Evolutionary conservation across 768 basidiomycete genomes (phyloP).

Genomic region (Paxillus involutus): DNA sequence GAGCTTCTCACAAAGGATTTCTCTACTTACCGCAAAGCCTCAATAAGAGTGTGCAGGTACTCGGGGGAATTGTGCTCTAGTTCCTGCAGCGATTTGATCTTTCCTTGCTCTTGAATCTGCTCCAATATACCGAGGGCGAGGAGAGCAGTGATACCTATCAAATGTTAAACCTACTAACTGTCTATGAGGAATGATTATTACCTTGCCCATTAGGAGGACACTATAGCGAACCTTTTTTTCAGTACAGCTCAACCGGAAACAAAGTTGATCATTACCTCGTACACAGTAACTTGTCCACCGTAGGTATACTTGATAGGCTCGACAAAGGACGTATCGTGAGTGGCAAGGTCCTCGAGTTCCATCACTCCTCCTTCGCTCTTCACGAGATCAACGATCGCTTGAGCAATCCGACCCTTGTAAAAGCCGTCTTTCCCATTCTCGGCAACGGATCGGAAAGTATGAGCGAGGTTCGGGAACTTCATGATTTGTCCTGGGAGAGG

Average conservation of each 20-base stretch:
- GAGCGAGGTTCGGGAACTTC: slow-evolving; percentile 76
- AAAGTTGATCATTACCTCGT: slow-evolving; percentile 62
- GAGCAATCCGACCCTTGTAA: slow-evolving; percentile 88
- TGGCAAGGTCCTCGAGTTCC: slow-evolving; percentile 91
- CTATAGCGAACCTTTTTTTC: slow-evolving; percentile 35
- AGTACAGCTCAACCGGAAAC: neutral
- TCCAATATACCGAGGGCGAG: slow-evolving; percentile 93
- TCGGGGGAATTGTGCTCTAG: slow-evolving; percentile 89
- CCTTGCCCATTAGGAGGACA: slow-evolving; percentile 98
- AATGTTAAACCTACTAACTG: neutral
- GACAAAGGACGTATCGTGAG: slow-evolving; percentile 75
- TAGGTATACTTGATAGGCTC: slow-evolving; percentile 93
- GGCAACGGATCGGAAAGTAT: slow-evolving; percentile 79
- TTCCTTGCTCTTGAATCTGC: slow-evolving; percentile 72
- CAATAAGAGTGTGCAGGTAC: slow-evolving; percentile 86
- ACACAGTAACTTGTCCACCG: slow-evolving; percentile 79
- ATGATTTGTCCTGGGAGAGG: slow-evolving; percentile 86
- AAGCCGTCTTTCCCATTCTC: slow-evolving; percentile 88
- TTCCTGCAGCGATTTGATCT: slow-evolving; percentile 65
- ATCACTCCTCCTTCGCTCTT: slow-evolving; percentile 88
- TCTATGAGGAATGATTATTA: slow-evolving; percentile 4
- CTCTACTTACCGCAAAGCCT: slow-evolving; percentile 67
- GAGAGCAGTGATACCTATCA: slow-evolving; percentile 80
- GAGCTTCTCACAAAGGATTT: neutral
- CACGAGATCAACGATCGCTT: slow-evolving; percentile 86